Conservation (phyloP, 2,329 filamentous ascomycete species). For the Hymenotorrendiella dingleyae region DNA sequence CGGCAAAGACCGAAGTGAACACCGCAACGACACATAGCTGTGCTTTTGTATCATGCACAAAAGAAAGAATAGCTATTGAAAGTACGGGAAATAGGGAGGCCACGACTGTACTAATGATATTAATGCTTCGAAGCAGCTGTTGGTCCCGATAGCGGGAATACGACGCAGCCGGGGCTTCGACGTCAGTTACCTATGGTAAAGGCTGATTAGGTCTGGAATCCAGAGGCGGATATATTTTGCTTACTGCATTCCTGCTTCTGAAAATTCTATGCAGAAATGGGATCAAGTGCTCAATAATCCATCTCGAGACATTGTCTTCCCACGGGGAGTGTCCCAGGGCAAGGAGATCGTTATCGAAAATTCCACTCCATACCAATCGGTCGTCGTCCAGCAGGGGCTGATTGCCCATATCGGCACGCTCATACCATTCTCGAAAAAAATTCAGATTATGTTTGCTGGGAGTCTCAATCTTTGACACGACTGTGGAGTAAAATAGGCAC, state of each 20-base stretch:
- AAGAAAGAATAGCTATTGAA: conserved; percentile 5
- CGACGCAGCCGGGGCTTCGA: neutral
- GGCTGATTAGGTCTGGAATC: neutral
- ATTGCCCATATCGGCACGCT: neutral
- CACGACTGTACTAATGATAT: conserved; percentile 4
- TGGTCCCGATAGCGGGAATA: neutral
- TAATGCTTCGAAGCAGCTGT: neutral
- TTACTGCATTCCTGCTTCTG: neutral
- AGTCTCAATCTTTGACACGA: too few species aligned
- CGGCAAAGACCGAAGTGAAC: conserved; percentile 4
- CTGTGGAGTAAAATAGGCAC: neutral
- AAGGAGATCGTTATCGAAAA: neutral
- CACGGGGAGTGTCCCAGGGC: neutral
- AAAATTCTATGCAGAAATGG: neutral
- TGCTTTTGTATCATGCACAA: neutral
- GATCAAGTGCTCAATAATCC: conserved; percentile 1
- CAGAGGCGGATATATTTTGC: neutral
- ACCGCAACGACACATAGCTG: neutral
- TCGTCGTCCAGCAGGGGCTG: conserved; percentile 1
- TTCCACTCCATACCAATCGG: neutral
- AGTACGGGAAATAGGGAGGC: neutral
- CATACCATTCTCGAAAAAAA: conserved; percentile 1
- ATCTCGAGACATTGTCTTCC: neutral
- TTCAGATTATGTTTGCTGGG: neutral
- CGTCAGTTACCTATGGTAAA: neutral